Conservation (phyloP, 2,329 filamentous ascomycete species). For the Xylaria arbuscula region DNA sequence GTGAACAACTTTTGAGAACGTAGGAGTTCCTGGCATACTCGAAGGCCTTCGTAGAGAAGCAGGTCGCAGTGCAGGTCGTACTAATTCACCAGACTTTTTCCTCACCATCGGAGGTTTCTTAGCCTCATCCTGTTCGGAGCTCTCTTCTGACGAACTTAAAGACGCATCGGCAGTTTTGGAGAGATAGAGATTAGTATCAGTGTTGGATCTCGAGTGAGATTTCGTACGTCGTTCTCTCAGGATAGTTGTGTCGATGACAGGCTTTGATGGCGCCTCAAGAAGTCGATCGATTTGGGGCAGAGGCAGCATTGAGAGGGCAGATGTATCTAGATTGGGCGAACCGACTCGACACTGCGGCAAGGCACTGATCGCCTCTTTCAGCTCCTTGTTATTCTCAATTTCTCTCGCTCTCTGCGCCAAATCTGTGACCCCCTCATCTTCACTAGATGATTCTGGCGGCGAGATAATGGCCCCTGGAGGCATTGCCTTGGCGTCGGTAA, state of each 20-base stretch:
- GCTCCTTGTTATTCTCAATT: slow-evolving; percentile 68
- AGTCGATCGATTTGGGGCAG: slow-evolving; percentile 51
- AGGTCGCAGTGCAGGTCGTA: slow-evolving; percentile 87
- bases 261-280: slow-evolving; percentile 54
- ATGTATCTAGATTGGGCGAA: slow-evolving; percentile 61
- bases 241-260: slow-evolving; percentile 61
- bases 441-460: slow-evolving; percentile 88
- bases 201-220: slow-evolving; percentile 65
- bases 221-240: slow-evolving; percentile 57
- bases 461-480: slow-evolving; percentile 88
- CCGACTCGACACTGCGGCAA: slow-evolving; percentile 74
- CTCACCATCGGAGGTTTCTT: slow-evolving; percentile 91
- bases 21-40: slow-evolving; percentile 97
- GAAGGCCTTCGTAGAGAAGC: slow-evolving; percentile 84
- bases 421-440: slow-evolving; percentile 75
- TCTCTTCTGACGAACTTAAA: slow-evolving; percentile 68
- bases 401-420: slow-evolving; percentile 57
- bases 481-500: slow-evolving; percentile 77
- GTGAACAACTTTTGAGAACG: slow-evolving; percentile 96
- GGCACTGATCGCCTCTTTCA: slow-evolving; percentile 84
- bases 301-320: slow-evolving; percentile 52
- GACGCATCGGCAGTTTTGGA: slow-evolving; percentile 62
- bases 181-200: slow-evolving; percentile 63
- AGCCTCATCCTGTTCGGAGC: slow-evolving; percentile 66
- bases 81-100: slow-evolving; percentile 98